These are phyloP conservation scores for Colletotrichum liriopes DNA, from an alignment of 2,329 filamentous ascomycete genomes.

Conservation along the genomic window DNA sequence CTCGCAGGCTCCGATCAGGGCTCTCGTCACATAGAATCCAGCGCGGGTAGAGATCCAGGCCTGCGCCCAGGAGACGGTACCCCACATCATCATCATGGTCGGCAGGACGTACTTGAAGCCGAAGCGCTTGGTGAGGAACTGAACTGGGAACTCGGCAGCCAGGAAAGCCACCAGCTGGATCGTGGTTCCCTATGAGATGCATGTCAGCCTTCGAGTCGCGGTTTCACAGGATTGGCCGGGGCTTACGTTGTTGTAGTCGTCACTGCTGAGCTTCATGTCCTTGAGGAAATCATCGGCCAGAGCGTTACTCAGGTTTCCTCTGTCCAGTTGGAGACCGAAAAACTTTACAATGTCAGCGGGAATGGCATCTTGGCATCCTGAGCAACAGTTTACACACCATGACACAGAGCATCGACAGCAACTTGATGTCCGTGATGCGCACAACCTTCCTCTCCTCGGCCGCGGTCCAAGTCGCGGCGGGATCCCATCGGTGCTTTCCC, in stretches of 20 bases:
- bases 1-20: conserved; percentile 59
- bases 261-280: conserved; percentile 63
- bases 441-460: conserved; percentile 71
- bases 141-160: conserved; percentile 72
- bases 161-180: conserved; percentile 71
- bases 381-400: conserved; percentile 55
- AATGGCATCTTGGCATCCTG: not conserved
- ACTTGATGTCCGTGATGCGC: conserved; percentile 65
- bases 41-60: conserved; percentile 55
- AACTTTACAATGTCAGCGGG: conserved; percentile 55
- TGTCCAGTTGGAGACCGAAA: conserved; percentile 75
- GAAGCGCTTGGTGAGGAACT: conserved; percentile 71
- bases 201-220: conserved; percentile 2
- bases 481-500: conserved; percentile 72
- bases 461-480: conserved; percentile 68
- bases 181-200: conserved; percentile 60
- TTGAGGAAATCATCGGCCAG: conserved; percentile 74
- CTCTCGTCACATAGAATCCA: conserved; percentile 57
- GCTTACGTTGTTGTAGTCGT: conserved; percentile 69
- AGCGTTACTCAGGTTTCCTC: conserved; percentile 75
- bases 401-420: conserved; percentile 55
- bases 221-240: not conserved
- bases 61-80: conserved; percentile 42
- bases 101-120: conserved; percentile 52
- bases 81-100: conserved; percentile 46